phyloP scores from a whole-genome alignment of 768 basidiomycete species.

The Panaeolus papilionaceus region DNA sequence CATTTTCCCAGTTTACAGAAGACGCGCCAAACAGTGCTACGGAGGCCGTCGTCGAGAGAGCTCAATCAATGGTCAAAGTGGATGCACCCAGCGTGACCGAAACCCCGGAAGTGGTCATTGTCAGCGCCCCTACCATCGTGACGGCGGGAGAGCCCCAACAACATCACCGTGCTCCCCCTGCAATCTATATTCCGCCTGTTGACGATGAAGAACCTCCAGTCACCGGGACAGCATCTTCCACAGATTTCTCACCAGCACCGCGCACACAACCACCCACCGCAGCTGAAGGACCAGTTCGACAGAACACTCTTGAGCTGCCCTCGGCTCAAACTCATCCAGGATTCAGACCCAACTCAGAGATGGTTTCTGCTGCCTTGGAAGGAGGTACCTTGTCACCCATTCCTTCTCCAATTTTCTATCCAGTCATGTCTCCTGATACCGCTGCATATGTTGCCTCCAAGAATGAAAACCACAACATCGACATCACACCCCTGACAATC shows the following conservation, averaged over 20 bases:
- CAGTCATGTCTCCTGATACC: conserved; percentile 4
- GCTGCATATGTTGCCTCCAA: conserved; percentile 7
- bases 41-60: not conserved
- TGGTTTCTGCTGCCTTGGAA: conserved; percentile 9
- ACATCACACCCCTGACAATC: not conserved
- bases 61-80: not conserved
- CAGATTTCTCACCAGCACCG: not conserved
- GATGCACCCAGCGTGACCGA: not conserved
- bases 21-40: conserved; percentile 7
- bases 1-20: not conserved
- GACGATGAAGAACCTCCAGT: not conserved
- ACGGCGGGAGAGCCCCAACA: not conserved
- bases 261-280: not conserved
- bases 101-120: not conserved
- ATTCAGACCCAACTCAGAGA: conserved; percentile 10
- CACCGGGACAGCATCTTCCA: not conserved
- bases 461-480: not conserved
- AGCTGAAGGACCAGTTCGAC: not conserved
- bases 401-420: conserved; percentile 6
- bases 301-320: not conserved
- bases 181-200: conserved; percentile 2
- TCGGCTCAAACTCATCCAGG: not conserved
- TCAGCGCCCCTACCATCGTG: not conserved
- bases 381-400: not conserved
- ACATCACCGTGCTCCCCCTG: not conserved